Base-by-base conservation (phyloP, 768 basidiomycete species). In the Kwoniella heveanensis region DNA sequence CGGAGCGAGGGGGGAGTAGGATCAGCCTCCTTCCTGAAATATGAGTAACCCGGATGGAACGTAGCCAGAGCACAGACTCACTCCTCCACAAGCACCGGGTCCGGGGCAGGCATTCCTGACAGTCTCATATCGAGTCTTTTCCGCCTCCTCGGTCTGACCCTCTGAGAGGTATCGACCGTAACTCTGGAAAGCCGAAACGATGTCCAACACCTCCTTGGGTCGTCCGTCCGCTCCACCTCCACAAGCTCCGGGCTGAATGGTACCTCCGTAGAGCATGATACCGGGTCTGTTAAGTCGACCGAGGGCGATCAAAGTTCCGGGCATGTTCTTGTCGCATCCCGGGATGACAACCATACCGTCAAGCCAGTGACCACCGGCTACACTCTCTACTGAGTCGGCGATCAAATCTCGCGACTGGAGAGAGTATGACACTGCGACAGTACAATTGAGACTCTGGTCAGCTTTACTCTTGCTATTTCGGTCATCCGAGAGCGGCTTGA, bases 301-400 rank as follows among this genome's bases (percentile, higher is more conserved):
- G 56, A 99, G 86, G 52, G 92, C 96, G 86, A 99, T 99, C 72
- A 97, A 83, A 37, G 96, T 94, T 65, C 96, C 96, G n/a, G 96
- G 96, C 95, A 99, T 98, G 82, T 99, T 99, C 83, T 99, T 99
- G 83, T 99, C 95, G 78, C 92, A 98, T 44, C 94, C 96, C 22
- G 96, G 96, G 57, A 99, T 84, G 63, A 92, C 92, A 39, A 97
- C 92, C 90, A 96, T 91, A 44, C 92, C 96, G 74, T 98, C 96
- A 15, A 99, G 86, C 87, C 94, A 96, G 78, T 99, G 96, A 5
- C 95, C 96, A 15, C 90, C 95, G 27, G 89, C 94, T 19, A 91
- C 93, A 12, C 91, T 91, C 82, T 98, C 95, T 21, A 99, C 94
- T 77, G 89, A 88, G 81, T 98, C 96, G 64, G 96, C 96, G 72